phyloP scores from a whole-genome alignment of 2,329 filamentous ascomycete species.

The Alternaria ethzedia region DNA sequence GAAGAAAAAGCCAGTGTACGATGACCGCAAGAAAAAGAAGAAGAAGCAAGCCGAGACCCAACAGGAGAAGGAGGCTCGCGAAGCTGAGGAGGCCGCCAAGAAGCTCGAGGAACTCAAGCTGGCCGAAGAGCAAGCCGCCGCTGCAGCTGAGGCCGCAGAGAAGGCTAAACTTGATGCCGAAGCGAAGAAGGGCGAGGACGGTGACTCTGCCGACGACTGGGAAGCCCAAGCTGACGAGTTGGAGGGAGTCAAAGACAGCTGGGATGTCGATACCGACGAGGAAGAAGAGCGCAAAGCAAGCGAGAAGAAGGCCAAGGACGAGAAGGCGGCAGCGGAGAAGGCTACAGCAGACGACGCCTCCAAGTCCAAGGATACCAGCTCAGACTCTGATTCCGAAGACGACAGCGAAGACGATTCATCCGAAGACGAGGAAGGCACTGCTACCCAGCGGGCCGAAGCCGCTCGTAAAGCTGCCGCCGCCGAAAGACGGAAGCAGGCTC shows the following conservation, averaged over 20 bases:
- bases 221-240: constrained; percentile 78
- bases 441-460: constrained; percentile 73
- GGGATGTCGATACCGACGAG: constrained; percentile 85
- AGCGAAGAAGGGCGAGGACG: constrained; percentile 68
- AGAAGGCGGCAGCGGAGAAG: constrained; percentile 37
- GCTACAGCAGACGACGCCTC: constrained; percentile 34
- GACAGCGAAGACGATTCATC: constrained; percentile 64
- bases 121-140: constrained; percentile 72
- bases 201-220: constrained; percentile 79
- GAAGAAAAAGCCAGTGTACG: constrained; percentile 79
- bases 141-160: constrained; percentile 77
- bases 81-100: constrained; percentile 62
- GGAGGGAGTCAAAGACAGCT: constrained; percentile 87
- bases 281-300: constrained; percentile 60
- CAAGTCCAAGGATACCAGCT: constrained; percentile 26
- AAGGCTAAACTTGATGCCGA: constrained; percentile 60
- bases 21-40: constrained; percentile 81
- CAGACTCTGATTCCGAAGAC: constrained; percentile 49
- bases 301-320: constrained; percentile 30
- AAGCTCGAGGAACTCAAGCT: constrained; percentile 62
- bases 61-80: constrained; percentile 52
- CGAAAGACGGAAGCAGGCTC: constrained; percentile 84
- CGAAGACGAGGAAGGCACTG: constrained; percentile 77
- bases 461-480: constrained; percentile 87
- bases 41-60: constrained; percentile 67